These are phyloP conservation scores for Microdochium bolleyi DNA, from an alignment of 2,329 filamentous ascomycete species.

Conservation along the genomic window DNA sequence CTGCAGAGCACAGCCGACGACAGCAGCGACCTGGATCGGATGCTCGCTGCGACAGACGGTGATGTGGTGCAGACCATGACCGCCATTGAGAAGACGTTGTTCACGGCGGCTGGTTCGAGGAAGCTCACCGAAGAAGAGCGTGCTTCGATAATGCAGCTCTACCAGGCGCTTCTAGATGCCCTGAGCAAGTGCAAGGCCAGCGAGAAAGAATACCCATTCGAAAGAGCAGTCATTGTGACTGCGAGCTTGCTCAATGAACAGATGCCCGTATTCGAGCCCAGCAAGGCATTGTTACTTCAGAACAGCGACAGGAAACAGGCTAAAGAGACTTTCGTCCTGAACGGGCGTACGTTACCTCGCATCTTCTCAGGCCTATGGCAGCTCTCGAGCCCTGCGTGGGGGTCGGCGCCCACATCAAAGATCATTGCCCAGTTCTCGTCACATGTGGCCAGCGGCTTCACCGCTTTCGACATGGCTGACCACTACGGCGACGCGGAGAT, in stretches of 20 bases:
- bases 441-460: constrained; percentile 15
- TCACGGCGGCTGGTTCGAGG: constrained; percentile 9
- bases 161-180: neutral
- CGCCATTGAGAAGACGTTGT: constrained; percentile 22
- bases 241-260: neutral
- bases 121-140: constrained; percentile 8
- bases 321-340: constrained; percentile 11
- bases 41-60: constrained; percentile 13
- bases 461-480: constrained; percentile 25
- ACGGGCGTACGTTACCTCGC: constrained; percentile 12
- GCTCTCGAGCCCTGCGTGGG: constrained; percentile 19
- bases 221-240: constrained; percentile 1
- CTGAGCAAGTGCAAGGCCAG: neutral
- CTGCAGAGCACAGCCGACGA: neutral
- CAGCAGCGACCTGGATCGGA: neutral
- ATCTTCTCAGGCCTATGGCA: constrained; percentile 22
- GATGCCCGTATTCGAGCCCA: neutral
- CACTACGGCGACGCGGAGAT: constrained; percentile 16
- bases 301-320: neutral
- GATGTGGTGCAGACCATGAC: constrained; percentile 26
- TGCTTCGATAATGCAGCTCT: neutral
- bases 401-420: constrained; percentile 12
- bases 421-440: constrained; percentile 16
- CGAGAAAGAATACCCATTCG: constrained; percentile 1
- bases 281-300: neutral